Evolutionary conservation across 352 stramenopile species (phyloP).

Genomic region (Phytophthora pisi): DNA sequence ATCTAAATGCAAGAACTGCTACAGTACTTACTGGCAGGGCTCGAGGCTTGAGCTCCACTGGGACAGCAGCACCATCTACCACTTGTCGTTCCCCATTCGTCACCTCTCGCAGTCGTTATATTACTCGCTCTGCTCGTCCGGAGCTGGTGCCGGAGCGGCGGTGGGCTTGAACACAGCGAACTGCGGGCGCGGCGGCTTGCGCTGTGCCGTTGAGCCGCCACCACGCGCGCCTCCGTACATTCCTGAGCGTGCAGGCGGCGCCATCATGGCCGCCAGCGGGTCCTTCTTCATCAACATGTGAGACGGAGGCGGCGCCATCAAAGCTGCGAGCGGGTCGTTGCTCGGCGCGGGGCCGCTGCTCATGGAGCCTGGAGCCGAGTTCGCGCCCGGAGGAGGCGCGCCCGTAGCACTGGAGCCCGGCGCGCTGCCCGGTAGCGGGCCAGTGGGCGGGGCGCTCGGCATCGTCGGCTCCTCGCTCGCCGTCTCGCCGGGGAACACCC

Average conservation of each 20-base stretch:
- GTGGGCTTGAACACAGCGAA: conserved; percentile 89
- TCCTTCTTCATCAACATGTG: conserved; percentile 87
- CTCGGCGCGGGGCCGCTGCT: conserved; percentile 38
- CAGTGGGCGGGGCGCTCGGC: conserved; percentile 75
- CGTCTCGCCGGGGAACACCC: conserved; percentile 86
- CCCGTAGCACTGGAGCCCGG: conserved; percentile 41
- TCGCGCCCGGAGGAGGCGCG: conserved; percentile 47
- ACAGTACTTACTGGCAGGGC: conserved; percentile 17
- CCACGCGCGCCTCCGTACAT: conserved; percentile 41
- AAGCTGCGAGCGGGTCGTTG: conserved; percentile 71
- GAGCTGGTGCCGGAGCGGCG: conserved; percentile 22
- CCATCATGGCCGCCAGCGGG: conserved; percentile 87
- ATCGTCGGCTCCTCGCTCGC: conserved; percentile 62
- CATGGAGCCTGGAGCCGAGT: conserved; percentile 77
- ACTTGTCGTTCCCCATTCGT: background rate
- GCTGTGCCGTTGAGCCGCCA: conserved; percentile 39
- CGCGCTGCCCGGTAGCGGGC: conserved; percentile 59
- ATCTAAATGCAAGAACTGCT: conserved; percentile 38
- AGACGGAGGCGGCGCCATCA: conserved; percentile 82
- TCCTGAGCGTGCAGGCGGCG: conserved; percentile 51
- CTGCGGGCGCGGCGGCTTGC: conserved; percentile 74
- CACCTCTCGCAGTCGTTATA: conserved; percentile 12
- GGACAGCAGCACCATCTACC: background rate
- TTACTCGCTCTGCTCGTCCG: conserved; percentile 35
- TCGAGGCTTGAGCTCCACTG: conserved; percentile 8